Conservation (phyloP, 148 eudicot species). For the Beta vulgaris region DNA sequence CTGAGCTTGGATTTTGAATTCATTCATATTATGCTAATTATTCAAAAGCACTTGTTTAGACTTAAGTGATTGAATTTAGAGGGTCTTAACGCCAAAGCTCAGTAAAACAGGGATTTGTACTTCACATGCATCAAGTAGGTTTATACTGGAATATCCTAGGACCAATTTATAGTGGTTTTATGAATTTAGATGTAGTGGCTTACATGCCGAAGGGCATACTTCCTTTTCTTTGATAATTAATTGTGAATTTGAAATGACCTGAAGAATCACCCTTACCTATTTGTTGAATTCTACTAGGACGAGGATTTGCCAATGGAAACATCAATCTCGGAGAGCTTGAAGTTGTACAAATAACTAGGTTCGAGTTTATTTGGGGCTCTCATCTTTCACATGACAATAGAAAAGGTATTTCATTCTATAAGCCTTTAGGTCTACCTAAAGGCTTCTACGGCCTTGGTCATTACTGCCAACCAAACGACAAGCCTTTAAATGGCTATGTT, state of each 20-base stretch:
- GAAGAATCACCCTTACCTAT: background rate
- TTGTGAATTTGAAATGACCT: background rate
- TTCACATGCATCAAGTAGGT: background rate
- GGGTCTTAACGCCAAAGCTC: background rate
- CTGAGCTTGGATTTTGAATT: background rate
- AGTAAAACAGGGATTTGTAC: background rate
- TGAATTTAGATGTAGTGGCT: background rate
- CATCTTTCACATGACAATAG: slow-evolving; percentile 41
- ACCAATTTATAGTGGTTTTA: background rate
- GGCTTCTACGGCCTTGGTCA: slow-evolving; percentile 74
- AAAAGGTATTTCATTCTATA: slow-evolving; percentile 57
- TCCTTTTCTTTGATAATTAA: background rate
- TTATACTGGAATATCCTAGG: background rate
- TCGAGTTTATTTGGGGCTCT: slow-evolving; percentile 68
- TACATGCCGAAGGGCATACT: background rate
- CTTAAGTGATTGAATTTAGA: background rate
- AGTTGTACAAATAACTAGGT: slow-evolving; percentile 54
- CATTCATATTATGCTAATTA: background rate
- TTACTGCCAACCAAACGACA: slow-evolving; percentile 61
- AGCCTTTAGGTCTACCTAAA: slow-evolving; percentile 60
- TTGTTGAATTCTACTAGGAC: slow-evolving; percentile 44
- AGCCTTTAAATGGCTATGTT: slow-evolving; percentile 54
- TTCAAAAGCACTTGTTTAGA: background rate
- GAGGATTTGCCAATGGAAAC: slow-evolving; percentile 64
- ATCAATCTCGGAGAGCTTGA: slow-evolving; percentile 78